Base-by-base conservation (phyloP, 345 rosid species). In the Lepidium africanum region DNA sequence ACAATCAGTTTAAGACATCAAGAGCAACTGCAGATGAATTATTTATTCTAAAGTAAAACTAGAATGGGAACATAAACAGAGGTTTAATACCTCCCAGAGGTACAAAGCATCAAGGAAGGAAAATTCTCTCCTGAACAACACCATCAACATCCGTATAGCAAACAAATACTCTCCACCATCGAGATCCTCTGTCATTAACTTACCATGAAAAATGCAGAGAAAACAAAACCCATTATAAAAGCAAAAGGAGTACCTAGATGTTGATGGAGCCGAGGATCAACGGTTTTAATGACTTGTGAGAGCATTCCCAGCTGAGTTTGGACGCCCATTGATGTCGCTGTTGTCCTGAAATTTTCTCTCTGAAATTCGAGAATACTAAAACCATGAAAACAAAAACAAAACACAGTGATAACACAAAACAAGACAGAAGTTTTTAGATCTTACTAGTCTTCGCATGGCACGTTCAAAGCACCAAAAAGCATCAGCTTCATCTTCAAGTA, bases 61-160 rank as follows among this genome's bases (percentile, higher is more conserved):
- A 35, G 57, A 70, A 5, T 25, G 40, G 39, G 40, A 25, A 51
- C 48, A 65, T 3, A 58, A 16, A 30, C 19, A 14, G 47, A 32
- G 48, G 33, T 30, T 73, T 45, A 81, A 84, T 82, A 90, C 98
- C 97, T 94, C 97, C 97, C 97, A 94, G 67, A 91, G 97, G 77
- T 90, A 87, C 73, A 94, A 76, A 7, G 92, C 70, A 72, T 94
- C 96, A 19, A 78, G 78, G 76, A 93, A 93, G 46, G 97, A 87
- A 76, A 90, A 91, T 54, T 93, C 99, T 81, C 99, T 85, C 69
- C 99, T 84, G 69, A 91, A 91, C 65, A 93, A 88, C 37, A 93
- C 99, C 97, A 93, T 93, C 70, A 91, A 76, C 99, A 91, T 93
- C 72, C 96, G 87, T 69, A 93, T 81, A 14, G 99, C 97, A 82